Evolutionary conservation across 1,284 basidiomycete species (phyloP).

Genomic region (Calocybe gambosa): DNA sequence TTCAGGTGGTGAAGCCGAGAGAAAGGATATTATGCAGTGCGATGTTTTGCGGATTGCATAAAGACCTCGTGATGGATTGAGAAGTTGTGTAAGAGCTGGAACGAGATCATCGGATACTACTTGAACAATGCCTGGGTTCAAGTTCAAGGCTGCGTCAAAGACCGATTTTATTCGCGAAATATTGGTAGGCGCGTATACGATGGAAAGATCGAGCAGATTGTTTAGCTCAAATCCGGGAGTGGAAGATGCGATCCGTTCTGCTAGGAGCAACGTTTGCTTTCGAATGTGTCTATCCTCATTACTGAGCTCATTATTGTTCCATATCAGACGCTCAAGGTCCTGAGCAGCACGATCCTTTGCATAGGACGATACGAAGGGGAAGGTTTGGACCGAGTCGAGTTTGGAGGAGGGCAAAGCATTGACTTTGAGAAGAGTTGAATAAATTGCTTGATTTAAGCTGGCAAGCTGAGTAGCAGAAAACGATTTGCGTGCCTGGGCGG

Average conservation of each 20-base stretch:
- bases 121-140: constrained; percentile 24
- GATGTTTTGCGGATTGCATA: constrained; percentile 60
- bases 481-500: constrained; percentile 38
- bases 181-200: constrained; percentile 46
- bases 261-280: constrained; percentile 49
- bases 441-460: constrained; percentile 41
- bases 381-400: constrained; percentile 37
- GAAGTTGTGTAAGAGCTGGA: constrained; percentile 47
- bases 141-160: constrained; percentile 33
- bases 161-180: constrained; percentile 38
- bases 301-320: constrained; percentile 31
- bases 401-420: constrained; percentile 43
- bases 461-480: constrained; percentile 50
- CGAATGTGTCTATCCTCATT: constrained; percentile 40
- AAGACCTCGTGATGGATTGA: constrained; percentile 44
- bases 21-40: constrained; percentile 49
- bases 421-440: constrained; percentile 36
- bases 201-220: constrained; percentile 55
- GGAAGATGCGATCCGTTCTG: constrained; percentile 42
- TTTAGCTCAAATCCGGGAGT: constrained; percentile 39
- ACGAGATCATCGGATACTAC: constrained; percentile 40
- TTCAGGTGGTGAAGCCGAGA: constrained; percentile 43
- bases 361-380: constrained; percentile 51
- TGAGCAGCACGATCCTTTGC: constrained; percentile 47
- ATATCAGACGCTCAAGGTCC: constrained; percentile 49